Evolutionary conservation across 225 moss, liverwort and hornwort species (phyloP).

Genomic region (Neckera pumila): DNA sequence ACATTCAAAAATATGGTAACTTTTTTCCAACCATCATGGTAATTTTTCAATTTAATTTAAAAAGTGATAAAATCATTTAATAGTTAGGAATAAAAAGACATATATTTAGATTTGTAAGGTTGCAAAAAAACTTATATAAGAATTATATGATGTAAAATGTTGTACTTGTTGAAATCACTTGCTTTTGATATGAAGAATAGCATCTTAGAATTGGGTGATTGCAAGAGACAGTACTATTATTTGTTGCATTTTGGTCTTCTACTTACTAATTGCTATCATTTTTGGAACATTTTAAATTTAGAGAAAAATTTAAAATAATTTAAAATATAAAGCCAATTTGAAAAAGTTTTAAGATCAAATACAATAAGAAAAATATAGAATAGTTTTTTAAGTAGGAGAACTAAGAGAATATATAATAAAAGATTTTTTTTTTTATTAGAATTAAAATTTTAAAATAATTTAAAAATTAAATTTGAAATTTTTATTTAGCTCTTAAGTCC

Average conservation of each 20-base stretch:
- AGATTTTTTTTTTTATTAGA: too few species aligned
- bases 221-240: background rate
- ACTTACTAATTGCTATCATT: background rate
- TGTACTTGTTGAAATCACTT: background rate
- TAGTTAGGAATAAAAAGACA: background rate
- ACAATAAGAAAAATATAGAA: fast-evolving
- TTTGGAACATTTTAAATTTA: background rate
- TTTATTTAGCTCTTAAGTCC: fast-evolving
- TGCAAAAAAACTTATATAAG: background rate
- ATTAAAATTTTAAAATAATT: background rate
- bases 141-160: background rate
- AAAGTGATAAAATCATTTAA: background rate
- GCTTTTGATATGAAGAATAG: background rate
- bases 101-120: background rate
- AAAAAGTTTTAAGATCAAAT: fast-evolving
- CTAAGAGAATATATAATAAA: too few species aligned
- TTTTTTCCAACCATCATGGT: background rate
- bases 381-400: fast-evolving
- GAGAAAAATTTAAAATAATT: background rate
- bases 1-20: too few species aligned
- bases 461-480: fast-evolving
- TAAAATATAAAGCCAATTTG: background rate
- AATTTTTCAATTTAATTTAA: background rate
- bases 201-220: background rate
- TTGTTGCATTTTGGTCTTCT: background rate